Conservation (phyloP, 2,329 filamentous ascomycete species). For the Colletotrichum chlorophyti region DNA sequence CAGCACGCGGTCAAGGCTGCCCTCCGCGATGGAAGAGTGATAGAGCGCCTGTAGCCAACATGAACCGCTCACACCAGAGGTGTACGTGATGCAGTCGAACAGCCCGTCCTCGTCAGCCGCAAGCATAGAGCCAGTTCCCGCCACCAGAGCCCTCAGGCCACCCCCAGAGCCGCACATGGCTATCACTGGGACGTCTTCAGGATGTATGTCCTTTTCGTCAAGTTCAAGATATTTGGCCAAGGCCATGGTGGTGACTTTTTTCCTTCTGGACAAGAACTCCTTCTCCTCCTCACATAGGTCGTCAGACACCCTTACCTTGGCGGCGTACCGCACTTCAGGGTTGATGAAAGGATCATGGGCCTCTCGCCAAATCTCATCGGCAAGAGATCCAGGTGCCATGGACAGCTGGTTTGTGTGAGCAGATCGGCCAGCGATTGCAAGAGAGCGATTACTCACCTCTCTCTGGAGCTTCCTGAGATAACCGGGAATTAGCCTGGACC, state of each 20-base stretch:
- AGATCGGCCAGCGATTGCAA: too few species aligned
- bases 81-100: conserved; percentile 94
- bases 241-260: conserved; percentile 71
- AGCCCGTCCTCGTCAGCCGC: conserved; percentile 86
- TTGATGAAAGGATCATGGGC: conserved; percentile 84
- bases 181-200: conserved; percentile 91
- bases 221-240: conserved; percentile 84
- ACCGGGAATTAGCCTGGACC: conserved; percentile 78
- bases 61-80: conserved; percentile 91
- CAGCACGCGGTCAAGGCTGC: conserved; percentile 73
- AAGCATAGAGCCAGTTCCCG: conserved; percentile 85
- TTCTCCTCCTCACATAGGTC: conserved; percentile 86
- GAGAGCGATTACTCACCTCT: conserved; percentile 51
- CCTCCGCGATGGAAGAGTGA: conserved; percentile 77
- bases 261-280: conserved; percentile 73
- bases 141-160: conserved; percentile 86
- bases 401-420: conserved; percentile 57
- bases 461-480: conserved; percentile 84
- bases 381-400: conserved; percentile 85
- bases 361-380: conserved; percentile 92
- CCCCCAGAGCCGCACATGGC: conserved; percentile 95
- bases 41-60: conserved; percentile 95
- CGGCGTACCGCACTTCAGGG: conserved; percentile 85
- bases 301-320: conserved; percentile 80
- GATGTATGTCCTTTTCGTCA: conserved; percentile 81